These are phyloP conservation scores for Geranomyces variabilis DNA, from an alignment of 192 early-diverging fungal genomes.

Conservation along the genomic window DNA sequence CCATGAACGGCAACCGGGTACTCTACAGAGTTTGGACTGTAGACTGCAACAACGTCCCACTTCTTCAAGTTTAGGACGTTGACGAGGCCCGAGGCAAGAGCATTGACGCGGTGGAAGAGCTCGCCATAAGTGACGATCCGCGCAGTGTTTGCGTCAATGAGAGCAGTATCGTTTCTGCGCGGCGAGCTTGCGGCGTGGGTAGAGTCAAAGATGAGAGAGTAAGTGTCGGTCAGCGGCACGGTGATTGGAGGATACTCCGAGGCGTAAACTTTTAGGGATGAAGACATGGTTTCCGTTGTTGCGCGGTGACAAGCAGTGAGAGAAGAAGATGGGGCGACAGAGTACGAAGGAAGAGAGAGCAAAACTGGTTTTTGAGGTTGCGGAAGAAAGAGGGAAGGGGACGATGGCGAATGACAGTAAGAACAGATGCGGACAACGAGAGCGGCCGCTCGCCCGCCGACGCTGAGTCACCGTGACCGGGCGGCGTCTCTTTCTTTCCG, in stretches of 20 bases:
- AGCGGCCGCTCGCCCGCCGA: too few relatives aligned
- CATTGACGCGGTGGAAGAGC: slow-evolving; percentile 45
- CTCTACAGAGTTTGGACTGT: slow-evolving; percentile 70
- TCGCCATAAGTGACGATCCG: slow-evolving; percentile 50
- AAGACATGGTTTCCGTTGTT: too few relatives aligned
- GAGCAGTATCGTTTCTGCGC: slow-evolving; percentile 27
- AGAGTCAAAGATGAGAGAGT: slow-evolving; percentile 29
- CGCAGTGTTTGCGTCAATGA: slow-evolving; percentile 60
- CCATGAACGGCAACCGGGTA: slow-evolving; percentile 68
- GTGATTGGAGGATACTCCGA: slow-evolving; percentile 39
- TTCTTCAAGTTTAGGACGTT: slow-evolving; percentile 59
- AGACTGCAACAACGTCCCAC: slow-evolving; percentile 65
- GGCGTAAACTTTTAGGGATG: slow-evolving; percentile 24
- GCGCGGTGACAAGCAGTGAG: too few relatives aligned
- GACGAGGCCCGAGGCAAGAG: slow-evolving; percentile 56
- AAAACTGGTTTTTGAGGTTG: too few relatives aligned
- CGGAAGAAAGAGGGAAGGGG: too few relatives aligned
- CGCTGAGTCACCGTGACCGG: too few relatives aligned
- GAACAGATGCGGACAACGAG: too few relatives aligned
- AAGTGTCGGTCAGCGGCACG: slow-evolving; percentile 46
- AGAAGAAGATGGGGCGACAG: too few relatives aligned
- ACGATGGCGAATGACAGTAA: too few relatives aligned
- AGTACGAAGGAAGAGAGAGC: too few relatives aligned
- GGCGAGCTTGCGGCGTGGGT: not conserved
- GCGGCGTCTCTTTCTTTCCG: too few relatives aligned